A percentile compares a stretch with the other conserved stretches of the same genome.
These are phyloP conservation scores for Oldenlandia corymbosa DNA, from an alignment of 257 asterid species.

Conservation along the genomic window DNA sequence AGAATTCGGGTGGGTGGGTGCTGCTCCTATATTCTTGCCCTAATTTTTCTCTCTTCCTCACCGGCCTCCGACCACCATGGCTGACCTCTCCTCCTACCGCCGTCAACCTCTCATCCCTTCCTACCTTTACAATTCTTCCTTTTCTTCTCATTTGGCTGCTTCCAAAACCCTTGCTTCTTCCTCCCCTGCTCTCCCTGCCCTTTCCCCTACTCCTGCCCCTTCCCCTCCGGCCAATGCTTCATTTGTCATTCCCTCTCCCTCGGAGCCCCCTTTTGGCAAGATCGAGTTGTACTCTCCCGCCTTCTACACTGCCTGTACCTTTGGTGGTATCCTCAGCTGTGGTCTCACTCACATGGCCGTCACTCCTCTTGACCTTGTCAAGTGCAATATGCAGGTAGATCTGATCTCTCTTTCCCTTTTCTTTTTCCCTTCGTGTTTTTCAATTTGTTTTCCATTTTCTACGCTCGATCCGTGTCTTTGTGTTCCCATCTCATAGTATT, in stretches of 20 bases:
- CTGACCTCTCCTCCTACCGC: conserved; percentile 17
- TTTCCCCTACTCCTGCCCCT: conserved; percentile 7
- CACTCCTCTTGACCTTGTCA: conserved; percentile 89
- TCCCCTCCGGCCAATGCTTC: conserved; percentile 15
- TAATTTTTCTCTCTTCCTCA: not conserved
- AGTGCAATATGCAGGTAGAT: conserved; percentile 90
- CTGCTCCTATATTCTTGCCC: not conserved
- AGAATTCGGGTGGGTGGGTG: too few species aligned
- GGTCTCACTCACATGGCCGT: conserved; percentile 73
- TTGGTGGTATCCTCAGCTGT: conserved; percentile 60
- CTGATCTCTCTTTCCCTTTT: not conserved
- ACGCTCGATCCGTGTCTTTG: not conserved
- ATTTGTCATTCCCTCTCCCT: conserved; percentile 64
- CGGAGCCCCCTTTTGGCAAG: conserved; percentile 51
- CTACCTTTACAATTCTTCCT: conserved; percentile 39
- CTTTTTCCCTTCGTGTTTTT: not conserved
- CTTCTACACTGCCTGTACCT: conserved; percentile 55
- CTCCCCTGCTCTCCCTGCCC: conserved; percentile 16
- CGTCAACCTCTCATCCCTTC: conserved; percentile 69
- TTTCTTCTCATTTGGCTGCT: conserved; percentile 32
- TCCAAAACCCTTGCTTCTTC: conserved; percentile 40
- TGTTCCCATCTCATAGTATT: not conserved
- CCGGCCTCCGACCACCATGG: conserved; percentile 1
- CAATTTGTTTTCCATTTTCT: too few species aligned
- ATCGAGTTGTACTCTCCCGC: conserved; percentile 77